Evolutionary conservation across 169 alveolate genomes (phyloP).

Genomic region (Plasmodium gonderi): DNA sequence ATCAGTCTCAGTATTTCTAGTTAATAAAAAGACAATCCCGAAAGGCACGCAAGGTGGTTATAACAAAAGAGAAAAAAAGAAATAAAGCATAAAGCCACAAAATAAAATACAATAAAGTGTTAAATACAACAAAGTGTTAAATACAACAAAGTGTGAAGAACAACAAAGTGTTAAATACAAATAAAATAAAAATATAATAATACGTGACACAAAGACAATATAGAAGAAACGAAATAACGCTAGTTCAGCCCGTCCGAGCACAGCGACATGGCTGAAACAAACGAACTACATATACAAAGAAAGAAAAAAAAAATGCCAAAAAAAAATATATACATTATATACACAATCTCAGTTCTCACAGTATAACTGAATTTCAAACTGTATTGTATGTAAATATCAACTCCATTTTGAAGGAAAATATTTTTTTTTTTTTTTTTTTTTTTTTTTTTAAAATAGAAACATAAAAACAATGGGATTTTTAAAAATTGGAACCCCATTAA

Average conservation of each 20-base stretch:
- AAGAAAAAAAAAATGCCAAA: background rate
- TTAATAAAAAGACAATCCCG: background rate
- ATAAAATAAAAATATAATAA: background rate
- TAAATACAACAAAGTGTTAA: no score
- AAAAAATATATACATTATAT: no score
- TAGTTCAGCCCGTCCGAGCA: no score
- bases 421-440: no score
- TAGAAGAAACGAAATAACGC: no score
- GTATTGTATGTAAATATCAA: background rate
- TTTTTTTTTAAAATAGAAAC: background rate
- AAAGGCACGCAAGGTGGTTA: background rate
- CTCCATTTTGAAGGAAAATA: background rate
- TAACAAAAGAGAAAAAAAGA: background rate
- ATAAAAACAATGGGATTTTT: slow-evolving; percentile 38
- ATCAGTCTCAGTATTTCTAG: background rate
- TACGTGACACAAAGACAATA: background rate
- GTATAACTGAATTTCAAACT: background rate
- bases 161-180: background rate
- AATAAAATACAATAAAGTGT: no score
- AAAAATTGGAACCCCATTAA: slow-evolving; percentile 74
- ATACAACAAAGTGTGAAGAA: no score
- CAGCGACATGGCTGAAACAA: no score
- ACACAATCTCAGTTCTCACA: no score
- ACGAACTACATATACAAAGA: no score
- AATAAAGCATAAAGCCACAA: background rate